Evolutionary conservation across 1,284 basidiomycete species (phyloP).

Genomic region (Kwoniella shivajii): DNA sequence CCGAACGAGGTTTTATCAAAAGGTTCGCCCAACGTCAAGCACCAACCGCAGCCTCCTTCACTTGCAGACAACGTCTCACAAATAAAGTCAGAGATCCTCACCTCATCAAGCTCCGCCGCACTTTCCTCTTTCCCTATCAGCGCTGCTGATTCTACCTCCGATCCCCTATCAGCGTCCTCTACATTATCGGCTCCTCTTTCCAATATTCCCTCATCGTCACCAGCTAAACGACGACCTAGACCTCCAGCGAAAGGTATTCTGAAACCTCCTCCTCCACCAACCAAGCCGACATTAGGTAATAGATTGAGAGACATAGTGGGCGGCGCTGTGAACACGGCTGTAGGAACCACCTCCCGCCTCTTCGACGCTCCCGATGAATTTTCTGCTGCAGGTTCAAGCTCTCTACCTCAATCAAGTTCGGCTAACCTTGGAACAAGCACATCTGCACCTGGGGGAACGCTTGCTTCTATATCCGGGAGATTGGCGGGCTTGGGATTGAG

Average conservation of each 20-base stretch:
- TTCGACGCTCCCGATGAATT: constrained; percentile 21
- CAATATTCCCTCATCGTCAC: constrained; percentile 19
- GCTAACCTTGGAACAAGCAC: background rate
- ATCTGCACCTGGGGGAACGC: constrained; percentile 6
- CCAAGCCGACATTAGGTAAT: constrained; percentile 49
- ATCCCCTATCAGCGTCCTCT: background rate
- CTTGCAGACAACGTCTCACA: too few species aligned
- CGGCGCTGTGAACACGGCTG: constrained; percentile 20
- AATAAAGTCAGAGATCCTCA: too few species aligned
- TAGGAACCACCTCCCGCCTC: constrained; percentile 20
- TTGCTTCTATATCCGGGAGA: constrained; percentile 18
- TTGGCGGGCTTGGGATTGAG: constrained; percentile 19
- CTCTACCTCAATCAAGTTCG: constrained; percentile 5
- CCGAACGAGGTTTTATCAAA: too few species aligned
- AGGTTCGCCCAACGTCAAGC: too few species aligned
- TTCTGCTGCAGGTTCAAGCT: background rate
- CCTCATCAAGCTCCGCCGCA: too few species aligned
- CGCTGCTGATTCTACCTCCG: too few species aligned
- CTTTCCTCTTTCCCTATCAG: too few species aligned
- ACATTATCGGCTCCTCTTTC: constrained; percentile 3
- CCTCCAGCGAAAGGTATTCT: constrained; percentile 53
- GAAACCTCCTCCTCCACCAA: constrained; percentile 53
- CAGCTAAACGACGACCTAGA: constrained; percentile 40
- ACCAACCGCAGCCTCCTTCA: too few species aligned
- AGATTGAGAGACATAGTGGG: constrained; percentile 50